Evolutionary conservation across 1,284 basidiomycete species (phyloP).

Genomic region (Fomitopsis schrenkii): DNA sequence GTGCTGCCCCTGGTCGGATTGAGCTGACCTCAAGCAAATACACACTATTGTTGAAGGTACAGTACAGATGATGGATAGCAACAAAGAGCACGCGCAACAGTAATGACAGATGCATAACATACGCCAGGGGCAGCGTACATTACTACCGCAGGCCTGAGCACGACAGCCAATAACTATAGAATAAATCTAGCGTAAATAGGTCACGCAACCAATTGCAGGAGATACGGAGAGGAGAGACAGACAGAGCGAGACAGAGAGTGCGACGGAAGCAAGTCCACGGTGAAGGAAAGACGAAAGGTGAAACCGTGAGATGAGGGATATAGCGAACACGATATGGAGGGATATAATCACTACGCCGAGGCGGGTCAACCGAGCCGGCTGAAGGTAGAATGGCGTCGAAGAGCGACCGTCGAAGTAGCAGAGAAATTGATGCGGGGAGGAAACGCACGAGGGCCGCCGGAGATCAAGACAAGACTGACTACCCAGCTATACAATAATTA

Average conservation of each 20-base stretch:
- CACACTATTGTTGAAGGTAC: no score
- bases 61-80: background rate
- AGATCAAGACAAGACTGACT: background rate
- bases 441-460: background rate
- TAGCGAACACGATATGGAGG: background rate
- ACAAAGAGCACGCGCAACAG: background rate
- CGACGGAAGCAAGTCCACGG: background rate
- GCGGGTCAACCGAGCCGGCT: background rate
- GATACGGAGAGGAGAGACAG: background rate
- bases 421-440: background rate
- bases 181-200: background rate
- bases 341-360: background rate
- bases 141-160: background rate
- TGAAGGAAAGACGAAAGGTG: background rate
- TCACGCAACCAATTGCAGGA: slow-evolving; percentile 1
- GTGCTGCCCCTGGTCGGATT: no score
- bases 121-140: background rate
- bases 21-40: no score
- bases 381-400: background rate
- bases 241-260: background rate
- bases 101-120: slow-evolving; percentile 1
- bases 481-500: background rate
- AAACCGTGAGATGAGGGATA: background rate
- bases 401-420: background rate
- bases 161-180: slow-evolving; percentile 3